Base-by-base conservation (phyloP, 106 monocot species). In the Acanthochlamys bracteata region DNA sequence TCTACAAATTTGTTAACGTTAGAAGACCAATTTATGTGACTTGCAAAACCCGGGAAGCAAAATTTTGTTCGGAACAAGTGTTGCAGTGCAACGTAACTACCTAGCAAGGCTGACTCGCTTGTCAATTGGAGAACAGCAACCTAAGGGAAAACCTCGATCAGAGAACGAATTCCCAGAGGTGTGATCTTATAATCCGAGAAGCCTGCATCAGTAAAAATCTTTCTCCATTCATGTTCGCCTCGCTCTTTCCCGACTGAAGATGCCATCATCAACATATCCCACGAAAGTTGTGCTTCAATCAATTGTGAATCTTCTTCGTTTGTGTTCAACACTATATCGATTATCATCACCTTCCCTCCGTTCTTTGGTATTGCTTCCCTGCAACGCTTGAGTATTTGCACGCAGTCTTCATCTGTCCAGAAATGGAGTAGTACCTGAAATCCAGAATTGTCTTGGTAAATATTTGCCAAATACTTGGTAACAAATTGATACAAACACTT, bases 321-420 rank as follows among this genome's bases (percentile, higher is more conserved):
- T 15, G 40, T 24, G 20, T 41, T 24, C 7, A 72, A 20, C 7
- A 72, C 54, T 23, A 55, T 64, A 21, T 72, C 72, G 7, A 72
- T 25, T 54, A 65, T 65, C 3, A 72, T 72, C 40, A 72, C 27
- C 33, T 72, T 72, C 11, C 64, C 72, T 41, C 64, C 55, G 40
- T 39, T 19, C n/a, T 33, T 41, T 25, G 62, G n/a, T 21, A 72
- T 72, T 23, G 72, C 72, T 16, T 55, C 19, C 22, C 42, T 72
- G 56, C 72, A 72, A 14, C 15, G 39, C 20, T 20, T 17, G 20
- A 72, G 24, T 9, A 72, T 72, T 20, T 56, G 63, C 53, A 72
- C 60, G 24, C 72, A 72, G 42, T 72, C 63, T 4, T 64, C 72
- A 23, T 72, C 64, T 11, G 10, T 65, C 72, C 72, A 72, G 16